phyloP scores from a whole-genome alignment of 2,329 filamentous ascomycete species.

The Trichoderma lentiforme region DNA sequence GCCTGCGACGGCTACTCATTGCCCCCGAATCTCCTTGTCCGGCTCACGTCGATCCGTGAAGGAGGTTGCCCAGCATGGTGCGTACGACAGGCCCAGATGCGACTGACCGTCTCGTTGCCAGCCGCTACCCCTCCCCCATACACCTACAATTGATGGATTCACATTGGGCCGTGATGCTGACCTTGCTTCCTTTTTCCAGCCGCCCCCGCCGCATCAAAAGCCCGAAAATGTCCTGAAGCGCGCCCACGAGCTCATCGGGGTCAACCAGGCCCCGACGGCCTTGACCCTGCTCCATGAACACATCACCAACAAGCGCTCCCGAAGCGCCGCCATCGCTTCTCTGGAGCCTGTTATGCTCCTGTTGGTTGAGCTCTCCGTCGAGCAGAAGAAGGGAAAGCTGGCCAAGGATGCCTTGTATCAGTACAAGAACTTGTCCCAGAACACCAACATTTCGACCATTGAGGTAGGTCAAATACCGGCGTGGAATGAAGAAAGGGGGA shows the following conservation, averaged over 20 bases:
- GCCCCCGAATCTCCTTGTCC: slow-evolving; percentile 36
- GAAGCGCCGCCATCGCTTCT: slow-evolving; percentile 93
- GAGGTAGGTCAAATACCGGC: slow-evolving; percentile 56
- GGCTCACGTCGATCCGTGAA: slow-evolving; percentile 39
- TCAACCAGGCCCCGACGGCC: slow-evolving; percentile 88
- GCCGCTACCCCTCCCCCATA: slow-evolving; percentile 27
- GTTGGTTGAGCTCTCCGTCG: slow-evolving; percentile 93
- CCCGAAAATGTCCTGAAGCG: slow-evolving; percentile 99
- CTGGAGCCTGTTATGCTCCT: slow-evolving; percentile 98
- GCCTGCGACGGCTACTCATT: slow-evolving; percentile 40
- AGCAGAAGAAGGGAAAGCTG: slow-evolving; percentile 95
- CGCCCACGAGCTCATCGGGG: slow-evolving; percentile 97
- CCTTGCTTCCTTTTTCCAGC: slow-evolving; percentile 48
- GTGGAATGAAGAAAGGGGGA: background rate
- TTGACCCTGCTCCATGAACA: slow-evolving; percentile 96
- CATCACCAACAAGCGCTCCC: slow-evolving; percentile 96
- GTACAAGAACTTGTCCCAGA: slow-evolving; percentile 99
- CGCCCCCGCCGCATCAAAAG: slow-evolving; percentile 94
- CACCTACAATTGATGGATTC: background rate
- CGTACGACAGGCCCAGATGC: slow-evolving; percentile 26
- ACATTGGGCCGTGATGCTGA: slow-evolving; percentile 28
- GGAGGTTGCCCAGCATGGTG: slow-evolving; percentile 53
- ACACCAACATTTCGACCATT: slow-evolving; percentile 97
- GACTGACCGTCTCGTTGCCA: slow-evolving; percentile 24
- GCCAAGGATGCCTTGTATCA: slow-evolving; percentile 99